A percentile compares a stretch with the other conserved stretches of the same genome.
phyloP scores from a whole-genome alignment of 2,329 filamentous ascomycete species.

The Pseudocercospora eumusae region DNA sequence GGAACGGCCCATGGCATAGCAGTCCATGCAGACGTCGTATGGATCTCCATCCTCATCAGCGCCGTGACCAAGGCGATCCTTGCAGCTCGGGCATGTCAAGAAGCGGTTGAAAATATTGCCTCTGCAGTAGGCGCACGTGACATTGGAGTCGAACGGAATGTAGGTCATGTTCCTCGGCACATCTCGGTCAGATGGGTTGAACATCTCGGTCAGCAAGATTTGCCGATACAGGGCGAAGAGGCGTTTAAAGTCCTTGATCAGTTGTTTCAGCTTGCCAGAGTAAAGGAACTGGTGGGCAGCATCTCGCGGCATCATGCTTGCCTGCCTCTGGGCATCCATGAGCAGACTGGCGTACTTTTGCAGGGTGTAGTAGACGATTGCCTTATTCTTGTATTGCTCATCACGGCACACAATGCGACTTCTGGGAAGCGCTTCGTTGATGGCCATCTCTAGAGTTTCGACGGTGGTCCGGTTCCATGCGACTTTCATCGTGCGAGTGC shows the following conservation, averaged over 20 bases:
- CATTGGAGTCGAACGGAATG: conserved; percentile 80
- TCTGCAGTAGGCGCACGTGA: conserved; percentile 93
- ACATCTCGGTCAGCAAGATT: conserved; percentile 83
- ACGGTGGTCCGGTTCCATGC: conserved; percentile 96
- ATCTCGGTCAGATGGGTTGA: conserved; percentile 62
- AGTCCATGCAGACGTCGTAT: conserved; percentile 98
- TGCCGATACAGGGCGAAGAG: conserved; percentile 77
- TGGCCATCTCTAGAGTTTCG: conserved; percentile 82
- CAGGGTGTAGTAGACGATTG: conserved; percentile 86
- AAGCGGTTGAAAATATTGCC: conserved; percentile 98
- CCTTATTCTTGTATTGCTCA: conserved; percentile 98
- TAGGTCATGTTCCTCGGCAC: conserved; percentile 69
- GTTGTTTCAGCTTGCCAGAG: conserved; percentile 62
- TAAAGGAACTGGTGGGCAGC: conserved; percentile 36
- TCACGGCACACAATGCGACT: conserved; percentile 91
- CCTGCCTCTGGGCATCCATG: conserved; percentile 58
- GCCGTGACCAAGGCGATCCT: conserved; percentile 64
- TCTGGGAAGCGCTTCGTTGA: conserved; percentile 84
- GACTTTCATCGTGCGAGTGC: conserved; percentile 93
- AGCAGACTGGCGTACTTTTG: conserved; percentile 69
- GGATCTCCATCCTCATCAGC: conserved; percentile 68
- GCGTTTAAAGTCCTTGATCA: conserved; percentile 79
- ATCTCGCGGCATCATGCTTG: conserved; percentile 41
- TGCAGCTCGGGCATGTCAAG: conserved; percentile 84
- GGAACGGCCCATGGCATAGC: conserved; percentile 94